Evolutionary conservation across 768 basidiomycete genomes (phyloP).

Genomic region (Paxillus ammoniavirescens): DNA sequence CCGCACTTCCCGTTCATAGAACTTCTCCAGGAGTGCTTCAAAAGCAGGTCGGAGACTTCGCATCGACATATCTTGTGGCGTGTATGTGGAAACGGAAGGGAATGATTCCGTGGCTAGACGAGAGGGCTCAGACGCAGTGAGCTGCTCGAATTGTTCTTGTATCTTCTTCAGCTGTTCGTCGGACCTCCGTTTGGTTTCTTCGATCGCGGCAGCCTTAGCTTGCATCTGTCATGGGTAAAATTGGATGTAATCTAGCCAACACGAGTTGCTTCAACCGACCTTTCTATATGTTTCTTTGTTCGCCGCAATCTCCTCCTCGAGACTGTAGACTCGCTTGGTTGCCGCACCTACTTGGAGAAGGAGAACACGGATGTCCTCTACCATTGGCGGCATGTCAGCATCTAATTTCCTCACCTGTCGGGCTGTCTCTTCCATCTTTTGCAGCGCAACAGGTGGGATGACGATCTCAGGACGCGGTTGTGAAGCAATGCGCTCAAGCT

Average conservation of each 20-base stretch:
- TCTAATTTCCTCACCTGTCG: constrained; percentile 19
- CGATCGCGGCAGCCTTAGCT: constrained; percentile 12
- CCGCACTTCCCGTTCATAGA: constrained; percentile 23
- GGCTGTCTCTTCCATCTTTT: constrained; percentile 18
- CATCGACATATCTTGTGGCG: constrained; percentile 14
- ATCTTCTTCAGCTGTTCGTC: constrained; percentile 16
- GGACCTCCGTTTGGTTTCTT: constrained; percentile 10
- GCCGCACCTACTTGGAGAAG: constrained; percentile 23
- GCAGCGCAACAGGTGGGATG: constrained; percentile 16
- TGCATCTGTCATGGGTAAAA: constrained; percentile 15
- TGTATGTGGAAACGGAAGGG: not conserved
- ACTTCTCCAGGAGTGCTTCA: constrained; percentile 16
- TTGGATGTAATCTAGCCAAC: not conserved
- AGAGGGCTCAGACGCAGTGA: constrained; percentile 9
- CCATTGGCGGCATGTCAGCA: constrained; percentile 18
- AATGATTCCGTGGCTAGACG: not conserved
- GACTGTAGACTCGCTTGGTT: constrained; percentile 14
- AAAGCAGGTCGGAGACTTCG: constrained; percentile 18
- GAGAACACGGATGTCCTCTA: constrained; percentile 25
- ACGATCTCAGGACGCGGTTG: constrained; percentile 17
- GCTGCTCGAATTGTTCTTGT: constrained; percentile 14
- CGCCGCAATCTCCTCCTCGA: constrained; percentile 21
- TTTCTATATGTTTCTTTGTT: constrained; percentile 16
- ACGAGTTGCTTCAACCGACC: constrained; percentile 8
- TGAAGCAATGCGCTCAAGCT: constrained; percentile 15